Evolutionary conservation across 2,329 filamentous ascomycete species (phyloP).

Genomic region (Sclerotinia sclerotiorum): DNA sequence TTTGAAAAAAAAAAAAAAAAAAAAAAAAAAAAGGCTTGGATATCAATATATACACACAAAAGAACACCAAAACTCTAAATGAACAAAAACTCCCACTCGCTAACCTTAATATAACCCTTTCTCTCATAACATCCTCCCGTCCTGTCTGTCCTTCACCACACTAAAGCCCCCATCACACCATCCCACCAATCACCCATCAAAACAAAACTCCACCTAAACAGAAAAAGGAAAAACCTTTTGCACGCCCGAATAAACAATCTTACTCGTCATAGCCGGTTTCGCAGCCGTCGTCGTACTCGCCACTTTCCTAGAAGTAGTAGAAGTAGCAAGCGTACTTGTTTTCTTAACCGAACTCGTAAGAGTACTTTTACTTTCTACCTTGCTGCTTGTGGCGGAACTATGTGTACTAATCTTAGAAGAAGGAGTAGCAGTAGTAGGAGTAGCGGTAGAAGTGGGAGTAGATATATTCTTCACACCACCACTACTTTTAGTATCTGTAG

Average conservation of each 20-base stretch:
- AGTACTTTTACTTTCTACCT: no score
- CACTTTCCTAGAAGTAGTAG: neutral
- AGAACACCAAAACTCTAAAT: neutral
- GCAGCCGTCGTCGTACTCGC: neutral
- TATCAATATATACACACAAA: neutral
- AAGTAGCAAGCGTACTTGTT: neutral
- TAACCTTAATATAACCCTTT: no score
- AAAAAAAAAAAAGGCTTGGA: neutral
- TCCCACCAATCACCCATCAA: neutral
- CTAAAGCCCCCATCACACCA: neutral
- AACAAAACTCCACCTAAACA: neutral
- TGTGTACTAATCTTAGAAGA: neutral
- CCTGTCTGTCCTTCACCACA: neutral
- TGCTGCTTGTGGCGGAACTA: neutral
- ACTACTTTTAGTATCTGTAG: neutral
- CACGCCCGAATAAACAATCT: slow-evolving; percentile 13
- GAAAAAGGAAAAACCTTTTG: slow-evolving; percentile 11
- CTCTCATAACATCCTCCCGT: neutral
- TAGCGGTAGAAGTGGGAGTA: neutral
- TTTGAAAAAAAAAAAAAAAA: no score
- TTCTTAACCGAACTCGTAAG: no score
- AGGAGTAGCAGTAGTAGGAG: neutral
- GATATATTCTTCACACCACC: neutral
- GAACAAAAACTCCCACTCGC: neutral
- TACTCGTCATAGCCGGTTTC: slow-evolving; percentile 4